Evolutionary conservation across 1,284 basidiomycete species (phyloP), one percentile per base, ranked within the genome.

Genomic region (Sporisorium exsertum): DNA sequence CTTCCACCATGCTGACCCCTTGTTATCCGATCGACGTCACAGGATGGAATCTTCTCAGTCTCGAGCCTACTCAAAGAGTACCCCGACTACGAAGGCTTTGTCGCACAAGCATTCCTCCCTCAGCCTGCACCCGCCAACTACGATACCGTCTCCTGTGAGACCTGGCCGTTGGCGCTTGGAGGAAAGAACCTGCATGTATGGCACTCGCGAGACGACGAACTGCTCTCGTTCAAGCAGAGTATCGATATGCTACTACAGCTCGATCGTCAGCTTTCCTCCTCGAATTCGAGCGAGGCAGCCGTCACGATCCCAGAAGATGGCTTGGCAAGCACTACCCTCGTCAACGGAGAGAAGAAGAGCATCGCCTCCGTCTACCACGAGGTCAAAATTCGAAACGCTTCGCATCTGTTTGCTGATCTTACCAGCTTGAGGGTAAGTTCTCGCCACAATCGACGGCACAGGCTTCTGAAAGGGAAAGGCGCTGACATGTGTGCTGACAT

Each of bases 41-140:
- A 73, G 71, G 73, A 77, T 37, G 73, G 73, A 1, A 69, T 77
- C 55, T 72, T 42, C 42, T 72, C 68, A 7, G 47, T 77, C 20
- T 22, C 58, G 0, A 32, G 43, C 2, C 62, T 77, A 9, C 61
- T 77, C 26, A 49, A 59, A 55, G 73, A 77, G 43, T 77, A 72
- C 16, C 69, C 69, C 0, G 65, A 72, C 56, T 77, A 77, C 37
- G 58, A 68, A 35, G 57, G 65, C 12, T 77, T 77, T 29, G 73
- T 77, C 43, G 61, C 73, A 4, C 73, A 77, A 51, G 73, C 73
- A 0, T 77, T 77, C 47, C 55, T 69, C 7, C 73, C 69, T 4
- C 55, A 56, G 18, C 66, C 72, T 2, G 61, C 57, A 1, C 66
- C 72, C 0, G 58, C 55, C 62, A 63, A 66, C 20, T 74, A 74